Evolutionary conservation across 2,329 filamentous ascomycete species (phyloP).

Genomic region (Podosphaera fusca): DNA sequence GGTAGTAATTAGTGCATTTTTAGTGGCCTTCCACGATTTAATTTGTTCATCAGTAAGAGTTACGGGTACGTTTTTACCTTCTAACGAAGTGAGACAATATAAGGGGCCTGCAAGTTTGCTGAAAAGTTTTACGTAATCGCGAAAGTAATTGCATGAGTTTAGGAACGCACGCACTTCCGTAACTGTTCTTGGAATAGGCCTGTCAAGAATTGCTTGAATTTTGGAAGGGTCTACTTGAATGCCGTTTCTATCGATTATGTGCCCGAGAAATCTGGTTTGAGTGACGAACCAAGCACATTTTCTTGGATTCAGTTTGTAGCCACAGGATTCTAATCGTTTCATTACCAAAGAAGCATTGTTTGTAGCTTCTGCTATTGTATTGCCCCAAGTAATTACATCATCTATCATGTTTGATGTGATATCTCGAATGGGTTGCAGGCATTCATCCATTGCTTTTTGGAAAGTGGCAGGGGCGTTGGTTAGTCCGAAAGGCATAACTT

Average conservation of each 20-base stretch:
- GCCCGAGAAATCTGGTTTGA: too few relatives aligned
- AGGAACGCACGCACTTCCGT: not conserved
- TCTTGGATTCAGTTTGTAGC: too few relatives aligned
- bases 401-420: slow-evolving; percentile 1
- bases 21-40: not conserved
- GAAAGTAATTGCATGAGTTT: not conserved
- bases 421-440: not conserved
- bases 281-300: too few relatives aligned
- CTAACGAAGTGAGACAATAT: not conserved
- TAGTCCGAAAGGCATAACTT: too few relatives aligned
- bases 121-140: not conserved
- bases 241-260: too few relatives aligned
- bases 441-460: not conserved
- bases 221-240: too few relatives aligned
- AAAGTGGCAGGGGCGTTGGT: not conserved
- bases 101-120: not conserved
- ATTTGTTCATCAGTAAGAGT: not conserved
- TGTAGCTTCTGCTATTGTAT: not conserved
- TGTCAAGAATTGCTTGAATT: too few relatives aligned
- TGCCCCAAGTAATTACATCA: not conserved
- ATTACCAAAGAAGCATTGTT: not conserved
- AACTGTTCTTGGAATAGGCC: not conserved
- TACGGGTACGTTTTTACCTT: not conserved
- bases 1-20: not conserved
- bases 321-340: not conserved